Conservation (phyloP, 2,329 filamentous ascomycete genomes). For the Elsinoe batatas region DNA sequence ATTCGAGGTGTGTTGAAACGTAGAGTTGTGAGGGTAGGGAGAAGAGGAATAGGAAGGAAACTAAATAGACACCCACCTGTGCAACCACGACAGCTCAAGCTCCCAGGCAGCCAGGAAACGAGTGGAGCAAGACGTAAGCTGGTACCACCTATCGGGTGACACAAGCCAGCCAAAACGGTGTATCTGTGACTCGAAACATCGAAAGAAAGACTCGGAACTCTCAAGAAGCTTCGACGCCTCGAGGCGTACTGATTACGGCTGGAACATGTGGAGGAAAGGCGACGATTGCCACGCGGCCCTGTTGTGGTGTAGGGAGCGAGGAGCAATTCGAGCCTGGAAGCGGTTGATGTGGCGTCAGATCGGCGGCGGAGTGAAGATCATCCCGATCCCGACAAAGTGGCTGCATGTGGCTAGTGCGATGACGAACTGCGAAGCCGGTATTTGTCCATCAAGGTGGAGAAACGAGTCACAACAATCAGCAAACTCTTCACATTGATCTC, state of each 20-base stretch:
- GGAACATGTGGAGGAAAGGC: constrained; percentile 10
- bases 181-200: not conserved
- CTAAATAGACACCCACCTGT: constrained; percentile 9
- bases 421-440: not conserved
- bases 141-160: not conserved
- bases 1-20: not conserved
- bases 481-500: not conserved
- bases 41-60: not conserved
- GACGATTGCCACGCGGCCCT: constrained; percentile 8
- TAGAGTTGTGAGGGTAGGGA: not conserved
- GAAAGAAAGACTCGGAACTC: not conserved
- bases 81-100: constrained; percentile 1
- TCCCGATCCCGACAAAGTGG: not conserved
- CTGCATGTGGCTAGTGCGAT: constrained; percentile 1
- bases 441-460: constrained; percentile 5
- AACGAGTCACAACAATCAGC: not conserved
- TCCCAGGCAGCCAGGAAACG: constrained; percentile 9
- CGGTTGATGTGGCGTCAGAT: not conserved
- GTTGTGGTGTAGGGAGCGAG: not conserved
- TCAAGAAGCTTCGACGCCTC: constrained; percentile 3
- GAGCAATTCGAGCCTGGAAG: not conserved
- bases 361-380: not conserved
- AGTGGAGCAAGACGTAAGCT: constrained; percentile 2
- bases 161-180: not conserved
- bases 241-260: not conserved